Conservation (phyloP, 2,329 filamentous ascomycete species). For the Coniella lustricola region DNA sequence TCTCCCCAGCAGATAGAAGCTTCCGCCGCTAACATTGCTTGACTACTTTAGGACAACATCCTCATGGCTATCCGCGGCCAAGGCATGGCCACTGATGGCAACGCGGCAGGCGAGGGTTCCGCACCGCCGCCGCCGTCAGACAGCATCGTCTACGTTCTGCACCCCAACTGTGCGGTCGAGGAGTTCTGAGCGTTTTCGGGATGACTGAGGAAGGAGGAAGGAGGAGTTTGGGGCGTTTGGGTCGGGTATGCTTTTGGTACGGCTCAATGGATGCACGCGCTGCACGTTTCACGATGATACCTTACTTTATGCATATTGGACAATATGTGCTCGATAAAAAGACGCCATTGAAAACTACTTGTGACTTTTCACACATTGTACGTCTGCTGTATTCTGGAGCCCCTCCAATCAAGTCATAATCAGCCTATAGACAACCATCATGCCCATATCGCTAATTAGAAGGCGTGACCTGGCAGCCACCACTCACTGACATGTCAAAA, state of each 20-base stretch:
- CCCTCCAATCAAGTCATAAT: too few relatives aligned
- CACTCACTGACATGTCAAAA: too few relatives aligned
- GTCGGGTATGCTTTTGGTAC: too few relatives aligned
- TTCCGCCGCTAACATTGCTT: constrained; percentile 22
- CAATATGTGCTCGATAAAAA: neutral
- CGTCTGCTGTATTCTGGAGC: too few relatives aligned
- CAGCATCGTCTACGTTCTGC: constrained; percentile 73
- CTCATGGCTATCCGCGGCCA: constrained; percentile 70
- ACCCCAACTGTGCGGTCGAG: constrained; percentile 88
- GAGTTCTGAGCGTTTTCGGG: constrained; percentile 32
- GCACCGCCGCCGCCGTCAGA: constrained; percentile 33
- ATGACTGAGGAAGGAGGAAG: neutral
- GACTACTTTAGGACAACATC: constrained; percentile 66
- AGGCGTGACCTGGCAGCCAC: too few relatives aligned
- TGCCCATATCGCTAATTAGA: too few relatives aligned
- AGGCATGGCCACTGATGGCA: constrained; percentile 42
- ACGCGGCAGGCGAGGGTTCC: constrained; percentile 34
- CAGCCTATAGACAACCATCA: too few relatives aligned
- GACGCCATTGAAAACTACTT: neutral
- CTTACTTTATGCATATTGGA: neutral
- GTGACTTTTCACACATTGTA: too few relatives aligned
- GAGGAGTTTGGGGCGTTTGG: constrained; percentile 6
- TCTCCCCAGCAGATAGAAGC: neutral
- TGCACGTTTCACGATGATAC: too few relatives aligned
- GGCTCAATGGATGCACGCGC: too few relatives aligned